phyloP scores from a whole-genome alignment of 2,329 filamentous ascomycete species.

The Apiospora rasikravindrae region DNA sequence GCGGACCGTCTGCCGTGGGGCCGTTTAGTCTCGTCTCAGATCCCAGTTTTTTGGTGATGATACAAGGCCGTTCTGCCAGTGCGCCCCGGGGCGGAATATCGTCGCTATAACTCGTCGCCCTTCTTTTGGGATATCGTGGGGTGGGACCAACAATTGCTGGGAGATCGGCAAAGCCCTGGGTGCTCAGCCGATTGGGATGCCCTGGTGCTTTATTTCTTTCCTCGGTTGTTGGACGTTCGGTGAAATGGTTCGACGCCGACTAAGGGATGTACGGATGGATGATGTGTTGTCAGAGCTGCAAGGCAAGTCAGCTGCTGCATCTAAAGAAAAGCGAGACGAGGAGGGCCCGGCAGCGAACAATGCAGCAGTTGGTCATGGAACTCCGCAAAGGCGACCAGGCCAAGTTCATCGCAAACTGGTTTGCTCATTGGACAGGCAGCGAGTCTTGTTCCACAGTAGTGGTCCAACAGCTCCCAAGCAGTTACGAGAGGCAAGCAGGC shows the following conservation, averaged over 20 bases:
- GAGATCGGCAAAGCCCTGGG: not conserved
- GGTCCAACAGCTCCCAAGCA: constrained; percentile 12
- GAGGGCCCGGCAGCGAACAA: not conserved
- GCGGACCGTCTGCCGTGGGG: constrained; percentile 19
- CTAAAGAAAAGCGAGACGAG: not conserved
- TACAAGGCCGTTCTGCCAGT: constrained; percentile 9
- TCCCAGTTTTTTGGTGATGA: constrained; percentile 15
- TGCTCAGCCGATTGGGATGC: not conserved
- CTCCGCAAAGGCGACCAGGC: constrained; percentile 6
- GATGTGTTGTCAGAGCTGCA: constrained; percentile 24
- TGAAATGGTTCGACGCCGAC: constrained; percentile 6
- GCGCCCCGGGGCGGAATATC: constrained; percentile 14
- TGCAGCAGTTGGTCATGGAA: constrained; percentile 4
- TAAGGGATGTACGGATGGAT: constrained; percentile 6
- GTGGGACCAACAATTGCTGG: not conserved
- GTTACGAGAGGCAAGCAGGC: not conserved
- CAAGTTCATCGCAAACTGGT: not conserved
- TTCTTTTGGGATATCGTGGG: constrained; percentile 19
- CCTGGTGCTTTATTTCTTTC: not conserved
- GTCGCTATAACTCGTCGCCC: constrained; percentile 14
- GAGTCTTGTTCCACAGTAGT: constrained; percentile 8
- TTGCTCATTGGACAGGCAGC: not conserved
- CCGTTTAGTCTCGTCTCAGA: constrained; percentile 17
- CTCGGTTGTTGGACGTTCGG: not conserved
- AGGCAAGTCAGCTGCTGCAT: constrained; percentile 24